Base-by-base conservation (phyloP, 1,139 yeast species). In the Scheffersomyces cryptocercus region DNA sequence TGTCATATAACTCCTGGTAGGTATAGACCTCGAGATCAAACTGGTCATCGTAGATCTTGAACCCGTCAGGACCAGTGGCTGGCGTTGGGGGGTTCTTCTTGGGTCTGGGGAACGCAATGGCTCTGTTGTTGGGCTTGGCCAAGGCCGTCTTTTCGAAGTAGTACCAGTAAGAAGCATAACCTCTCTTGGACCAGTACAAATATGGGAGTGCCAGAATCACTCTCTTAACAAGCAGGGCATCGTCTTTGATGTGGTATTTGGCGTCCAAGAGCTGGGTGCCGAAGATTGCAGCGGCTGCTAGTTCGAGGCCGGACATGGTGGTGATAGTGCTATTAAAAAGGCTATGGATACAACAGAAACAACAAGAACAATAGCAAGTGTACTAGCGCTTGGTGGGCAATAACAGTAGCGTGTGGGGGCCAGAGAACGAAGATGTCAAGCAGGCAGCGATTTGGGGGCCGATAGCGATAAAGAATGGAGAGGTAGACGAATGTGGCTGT, bases 161-260 rank as follows among this genome's bases (percentile, higher is more conserved):
- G 58, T 85, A 84, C 89, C 91, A 86, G 56, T 73, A 81, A 55
- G 83, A 83, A 42, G 83, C 81, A 48, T 68, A 71, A 13, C 79
- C 80, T 36, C 74, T 62, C 39, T 66, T 59, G 36, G 75, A 67
- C 36, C 67, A 62, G 59, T 70, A 65, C 13, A 75, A 56, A 53
- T 75, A 83, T 2, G 75, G 74, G 7, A 74, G 47, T 2, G 79
- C 73, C 28, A 65, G 29, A 10, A 77, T 45, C 26, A 79, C 72
- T 43, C 70, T 71, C 13, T 75, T 75, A 10, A 67, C 66, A 31
- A 84, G 67, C 34, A 72, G 60, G 40, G 78, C 55, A 61, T 84
- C 90, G 36, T 83, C 86, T 33, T 62, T 62, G 29, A 82, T 55
- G 43, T 83, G 74, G 52, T 75, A 75, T 55, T 75, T 78, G 35